A percentile compares a stretch with the other conserved stretches of the same genome.
These are phyloP conservation scores for Nemania abortiva DNA, from an alignment of 2,329 filamentous ascomycete genomes.

Conservation along the genomic window DNA sequence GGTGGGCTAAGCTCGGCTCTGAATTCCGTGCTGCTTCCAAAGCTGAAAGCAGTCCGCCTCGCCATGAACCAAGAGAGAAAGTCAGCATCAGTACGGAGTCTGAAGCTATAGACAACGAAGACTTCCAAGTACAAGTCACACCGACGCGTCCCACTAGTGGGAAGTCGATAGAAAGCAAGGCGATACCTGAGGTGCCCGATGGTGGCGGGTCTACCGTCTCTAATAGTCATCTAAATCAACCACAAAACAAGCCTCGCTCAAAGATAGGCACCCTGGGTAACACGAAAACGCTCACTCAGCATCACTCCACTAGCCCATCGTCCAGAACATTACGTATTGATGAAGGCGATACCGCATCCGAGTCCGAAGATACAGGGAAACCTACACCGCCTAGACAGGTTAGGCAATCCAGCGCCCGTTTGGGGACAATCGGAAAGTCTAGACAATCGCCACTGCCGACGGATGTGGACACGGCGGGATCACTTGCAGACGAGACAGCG, in stretches of 20 bases:
- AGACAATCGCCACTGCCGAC: slow-evolving; percentile 49
- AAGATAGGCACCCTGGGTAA: slow-evolving; percentile 43
- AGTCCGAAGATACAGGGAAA: slow-evolving; percentile 41
- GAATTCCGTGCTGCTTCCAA: slow-evolving; percentile 42
- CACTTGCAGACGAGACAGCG: slow-evolving; percentile 42
- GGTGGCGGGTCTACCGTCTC: slow-evolving; percentile 44
- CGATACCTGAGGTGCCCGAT: slow-evolving; percentile 36
- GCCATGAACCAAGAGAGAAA: slow-evolving; percentile 32
- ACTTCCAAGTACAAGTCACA: slow-evolving; percentile 65
- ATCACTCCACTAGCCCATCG: slow-evolving; percentile 41
- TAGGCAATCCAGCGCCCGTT: slow-evolving; percentile 30
- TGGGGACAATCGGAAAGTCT: slow-evolving; percentile 41
- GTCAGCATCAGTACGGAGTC: slow-evolving; percentile 37
- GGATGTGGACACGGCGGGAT: slow-evolving; percentile 43
- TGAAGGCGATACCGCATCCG: slow-evolving; percentile 50
- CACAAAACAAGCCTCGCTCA: slow-evolving; percentile 34
- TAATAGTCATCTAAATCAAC: slow-evolving; percentile 37
- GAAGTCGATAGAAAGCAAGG: slow-evolving; percentile 12
- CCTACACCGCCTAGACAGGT: slow-evolving; percentile 36
- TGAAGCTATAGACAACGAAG: slow-evolving; percentile 59
- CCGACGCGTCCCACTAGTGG: slow-evolving; percentile 54
- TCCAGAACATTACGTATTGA: slow-evolving; percentile 43
- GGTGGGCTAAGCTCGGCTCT: slow-evolving; percentile 62
- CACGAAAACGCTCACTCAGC: slow-evolving; percentile 28
- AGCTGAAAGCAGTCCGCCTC: slow-evolving; percentile 22